These are phyloP conservation scores for Vanderwaltozyma tropicalis DNA, from an alignment of 805 yeast species.

Conservation along the genomic window DNA sequence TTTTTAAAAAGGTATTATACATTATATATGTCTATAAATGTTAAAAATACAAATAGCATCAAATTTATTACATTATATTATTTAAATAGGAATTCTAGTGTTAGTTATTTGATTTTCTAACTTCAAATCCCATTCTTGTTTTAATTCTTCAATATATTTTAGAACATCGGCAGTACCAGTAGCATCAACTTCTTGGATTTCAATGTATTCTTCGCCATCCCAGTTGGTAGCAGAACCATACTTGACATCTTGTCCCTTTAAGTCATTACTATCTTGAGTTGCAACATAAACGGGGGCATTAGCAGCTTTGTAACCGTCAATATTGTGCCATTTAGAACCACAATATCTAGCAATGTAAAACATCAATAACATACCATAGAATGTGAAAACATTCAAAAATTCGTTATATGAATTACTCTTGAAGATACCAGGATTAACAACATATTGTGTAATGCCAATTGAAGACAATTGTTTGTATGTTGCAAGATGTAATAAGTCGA, in stretches of 20 bases:
- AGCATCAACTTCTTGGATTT: constrained; percentile 43
- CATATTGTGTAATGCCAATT: constrained; percentile 55
- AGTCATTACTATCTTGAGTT: constrained; percentile 33
- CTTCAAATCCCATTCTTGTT: constrained; percentile 61
- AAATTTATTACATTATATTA: too few species aligned
- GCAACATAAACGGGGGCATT: constrained; percentile 73
- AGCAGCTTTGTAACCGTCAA: constrained; percentile 82
- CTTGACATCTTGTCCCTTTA: constrained; percentile 40
- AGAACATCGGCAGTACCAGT: constrained; percentile 60
- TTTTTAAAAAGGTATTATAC: too few species aligned
- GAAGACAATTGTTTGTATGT: constrained; percentile 44
- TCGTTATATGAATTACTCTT: constrained; percentile 70
- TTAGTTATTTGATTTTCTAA: constrained; percentile 63
- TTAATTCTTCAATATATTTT: constrained; percentile 48
- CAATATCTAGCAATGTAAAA: constrained; percentile 72
- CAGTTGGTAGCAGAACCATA: constrained; percentile 65
- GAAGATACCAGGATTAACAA: constrained; percentile 92
- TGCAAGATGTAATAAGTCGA: constrained; percentile 74
- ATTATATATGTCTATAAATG: background rate
- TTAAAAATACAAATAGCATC: background rate
- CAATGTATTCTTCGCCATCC: constrained; percentile 56
- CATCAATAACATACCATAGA: constrained; percentile 73
- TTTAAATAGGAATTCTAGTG: constrained; percentile 28
- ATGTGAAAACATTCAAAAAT: constrained; percentile 67
- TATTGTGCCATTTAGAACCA: constrained; percentile 86